Evolutionary conservation across 1,139 yeast genomes (phyloP), one percentile per base, ranked within the genome.

Genomic region (Geotrichum klebahnii): DNA sequence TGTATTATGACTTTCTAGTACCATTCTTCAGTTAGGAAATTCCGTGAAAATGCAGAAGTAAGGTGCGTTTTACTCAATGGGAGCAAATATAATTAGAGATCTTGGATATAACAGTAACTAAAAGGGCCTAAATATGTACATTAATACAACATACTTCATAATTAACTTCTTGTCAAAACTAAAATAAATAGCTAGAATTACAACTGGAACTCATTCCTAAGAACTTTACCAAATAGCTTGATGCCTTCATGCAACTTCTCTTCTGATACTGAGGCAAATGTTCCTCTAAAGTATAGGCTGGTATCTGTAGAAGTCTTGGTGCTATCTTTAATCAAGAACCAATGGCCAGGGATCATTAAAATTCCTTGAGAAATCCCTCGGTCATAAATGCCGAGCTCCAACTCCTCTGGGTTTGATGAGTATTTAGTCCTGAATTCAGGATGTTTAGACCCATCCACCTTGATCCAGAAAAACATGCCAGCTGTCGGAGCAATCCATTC

Each of bases 391-490:
- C 80, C 77, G 31, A 61, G 67, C 72, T 88, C 95, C 50, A 87
- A 78, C 61, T 77, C 74, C 43, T 68, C 60, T 44, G 85, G 79
- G 64, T 84, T 89, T 28, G 69, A 68, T 10, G 62, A 66, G 57
- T 59, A 72, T 62, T 81, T 82, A 35, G 78, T 67, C 29, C 63
- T 70, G 63, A 77, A 87, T 63, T 79, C 76, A 47, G 95, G 94
- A 70, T 85, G 95, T 69, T 82, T 83, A 38, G 87, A 64, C 26
- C 88, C 87, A 66, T 88, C 95, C 47, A 87, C 66, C 56, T 74
- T 70, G 58, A 86, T 75, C 63, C 92, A 86, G 75, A 88, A 87
- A 69, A 89, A 89, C 96, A 89, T 89, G 62, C 97, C 97, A 1
- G 96, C 96, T 28, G 80, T 82, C 44, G 96, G 96, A 8, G 53